Evolutionary conservation across 148 eudicot species (phyloP), one percentile per base, ranked within the genome.

Genomic region (Silene uniflora): DNA sequence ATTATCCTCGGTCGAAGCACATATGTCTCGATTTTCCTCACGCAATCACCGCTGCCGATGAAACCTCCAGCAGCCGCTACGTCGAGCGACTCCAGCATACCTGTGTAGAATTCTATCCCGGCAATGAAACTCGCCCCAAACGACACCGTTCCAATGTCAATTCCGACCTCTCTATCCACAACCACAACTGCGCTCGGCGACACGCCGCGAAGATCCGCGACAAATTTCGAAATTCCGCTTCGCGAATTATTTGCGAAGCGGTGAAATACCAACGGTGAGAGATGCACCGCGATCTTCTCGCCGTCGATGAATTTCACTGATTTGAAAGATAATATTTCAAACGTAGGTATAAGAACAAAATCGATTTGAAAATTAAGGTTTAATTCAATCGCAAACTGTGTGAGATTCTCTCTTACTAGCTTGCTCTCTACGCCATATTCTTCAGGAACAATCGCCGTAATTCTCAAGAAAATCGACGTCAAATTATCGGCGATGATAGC

Each of bases 11-110:
- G 98, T 32, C 86, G 81, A 67, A 94, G 24, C 56, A 91, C 81
- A 55, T 75, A 87, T 63, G 65, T 85, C 87, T 94, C 98, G 5
- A 94, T 90, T 80, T 73, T 86, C 67, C 86, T 83, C 19, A 87
- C 85, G 85, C 96, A 91, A 23, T 94, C 97, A 0, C 84, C 87
- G 1, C 85, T 79, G 11, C 83, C 84, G 32, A 77, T 56, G 23
- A 75, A 61, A 0, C 88, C 87, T 2, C 85, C 88, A 4, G 75
- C 79, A 21, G 79, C 75, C 0, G 88, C 91, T 0, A 91, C 91
- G 19, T 94, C 98, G n/a, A 94, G 82, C 0, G 98, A 90, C 60
- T 94, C 98, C 63, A 94, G 46, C 39, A 94, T 73, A 21, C 91
- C 92, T 13, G 95, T 77, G 76, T 94, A 94, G 61, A 86, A 90